Evolutionary conservation across 1,284 basidiomycete species (phyloP).

Genomic region (Mycosarcoma mackinlayi): DNA sequence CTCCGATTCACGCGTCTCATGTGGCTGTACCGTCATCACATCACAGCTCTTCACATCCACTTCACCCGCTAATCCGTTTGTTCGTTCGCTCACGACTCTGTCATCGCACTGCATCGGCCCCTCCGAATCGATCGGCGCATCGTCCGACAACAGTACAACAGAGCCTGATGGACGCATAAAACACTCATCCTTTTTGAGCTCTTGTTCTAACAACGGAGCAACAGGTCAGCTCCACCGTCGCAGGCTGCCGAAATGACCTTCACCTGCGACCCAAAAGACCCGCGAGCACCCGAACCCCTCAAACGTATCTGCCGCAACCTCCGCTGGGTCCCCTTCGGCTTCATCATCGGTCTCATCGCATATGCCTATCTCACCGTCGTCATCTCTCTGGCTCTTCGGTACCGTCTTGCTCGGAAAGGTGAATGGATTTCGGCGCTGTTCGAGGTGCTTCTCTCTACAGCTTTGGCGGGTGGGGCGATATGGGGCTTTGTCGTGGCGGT

Average conservation of each 20-base stretch:
- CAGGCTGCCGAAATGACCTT: slow-evolving; percentile 25
- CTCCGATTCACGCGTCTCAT: slow-evolving; percentile 16
- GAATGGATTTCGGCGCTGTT: slow-evolving; percentile 27
- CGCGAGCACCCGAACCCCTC: slow-evolving; percentile 25
- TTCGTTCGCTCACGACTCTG: too few species aligned
- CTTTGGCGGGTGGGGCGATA: slow-evolving; percentile 39
- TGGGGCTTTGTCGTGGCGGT: slow-evolving; percentile 53
- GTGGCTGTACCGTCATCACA: not conserved
- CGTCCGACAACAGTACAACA: too few species aligned
- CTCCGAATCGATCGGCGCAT: too few species aligned
- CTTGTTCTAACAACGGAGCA: not conserved
- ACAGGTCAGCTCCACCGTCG: not conserved
- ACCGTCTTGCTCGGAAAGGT: slow-evolving; percentile 26
- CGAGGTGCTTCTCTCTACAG: slow-evolving; percentile 39
- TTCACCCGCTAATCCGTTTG: too few species aligned
- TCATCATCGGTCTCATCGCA: slow-evolving; percentile 37
- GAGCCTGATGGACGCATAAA: too few species aligned
- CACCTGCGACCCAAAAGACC: slow-evolving; percentile 47
- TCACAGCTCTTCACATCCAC: too few species aligned
- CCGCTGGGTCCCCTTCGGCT: slow-evolving; percentile 42
- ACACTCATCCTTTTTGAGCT: too few species aligned
- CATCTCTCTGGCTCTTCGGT: slow-evolving; percentile 41
- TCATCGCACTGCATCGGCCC: too few species aligned
- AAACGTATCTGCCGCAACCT: slow-evolving; percentile 30
- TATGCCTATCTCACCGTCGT: slow-evolving; percentile 48